Evolutionary conservation across 768 basidiomycete species (phyloP).

Genomic region (Glaciozyma antarctica): DNA sequence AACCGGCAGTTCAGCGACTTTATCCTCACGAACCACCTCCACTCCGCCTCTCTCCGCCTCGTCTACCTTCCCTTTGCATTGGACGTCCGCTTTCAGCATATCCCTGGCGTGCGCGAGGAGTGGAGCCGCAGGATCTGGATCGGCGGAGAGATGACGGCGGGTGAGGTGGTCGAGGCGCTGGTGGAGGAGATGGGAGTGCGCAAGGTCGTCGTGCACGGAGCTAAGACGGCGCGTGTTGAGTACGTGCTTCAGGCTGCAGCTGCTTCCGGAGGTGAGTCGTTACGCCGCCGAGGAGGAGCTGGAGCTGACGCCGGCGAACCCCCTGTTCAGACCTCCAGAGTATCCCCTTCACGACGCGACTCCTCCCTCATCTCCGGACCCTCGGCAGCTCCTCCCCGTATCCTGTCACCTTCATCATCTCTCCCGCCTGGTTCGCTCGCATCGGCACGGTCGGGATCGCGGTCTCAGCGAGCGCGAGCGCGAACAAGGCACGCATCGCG

Average conservation of each 20-base stretch:
- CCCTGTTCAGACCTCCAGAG: neutral
- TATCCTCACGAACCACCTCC: conserved; percentile 58
- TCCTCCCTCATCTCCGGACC: conserved; percentile 5
- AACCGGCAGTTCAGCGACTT: conserved; percentile 55
- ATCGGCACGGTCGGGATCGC: conserved; percentile 20
- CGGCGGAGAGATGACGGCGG: conserved; percentile 50
- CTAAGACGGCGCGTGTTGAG: conserved; percentile 59
- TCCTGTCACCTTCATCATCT: conserved; percentile 15
- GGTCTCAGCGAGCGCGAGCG: neutral
- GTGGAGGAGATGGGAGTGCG: conserved; percentile 59
- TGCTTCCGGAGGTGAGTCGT: neutral
- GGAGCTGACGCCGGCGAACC: neutral
- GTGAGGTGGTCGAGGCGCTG: conserved; percentile 49
- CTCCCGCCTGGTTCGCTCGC: conserved; percentile 20
- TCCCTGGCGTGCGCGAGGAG: conserved; percentile 68
- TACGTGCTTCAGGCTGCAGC: conserved; percentile 43
- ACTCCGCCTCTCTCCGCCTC: conserved; percentile 57
- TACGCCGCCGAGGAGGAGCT: neutral
- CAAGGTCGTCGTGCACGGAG: conserved; percentile 52
- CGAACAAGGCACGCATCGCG: conserved; percentile 5
- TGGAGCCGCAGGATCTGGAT: conserved; percentile 60
- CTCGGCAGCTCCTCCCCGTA: neutral
- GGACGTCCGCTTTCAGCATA: conserved; percentile 50
- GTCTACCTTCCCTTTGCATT: conserved; percentile 60
- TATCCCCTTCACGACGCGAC: neutral